Percentiles rank a stretch among this genome's conserved stretches.
phyloP scores from a whole-genome alignment of 495 filamentous ascomycete genomes.

The Neurospora sp. region DNA sequence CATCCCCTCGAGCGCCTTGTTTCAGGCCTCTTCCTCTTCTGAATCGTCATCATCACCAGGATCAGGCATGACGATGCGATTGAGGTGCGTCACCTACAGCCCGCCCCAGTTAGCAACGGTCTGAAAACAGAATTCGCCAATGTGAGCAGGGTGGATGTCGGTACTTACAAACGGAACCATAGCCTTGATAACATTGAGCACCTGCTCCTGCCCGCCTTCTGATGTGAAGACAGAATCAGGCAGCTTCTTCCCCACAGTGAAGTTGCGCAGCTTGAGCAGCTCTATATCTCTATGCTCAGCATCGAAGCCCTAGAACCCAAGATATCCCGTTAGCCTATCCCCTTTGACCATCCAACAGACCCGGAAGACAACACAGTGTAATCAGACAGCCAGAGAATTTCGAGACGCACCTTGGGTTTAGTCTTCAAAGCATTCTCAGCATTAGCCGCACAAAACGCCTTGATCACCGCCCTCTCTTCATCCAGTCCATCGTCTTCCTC shows the following conservation, averaged over 20 bases:
- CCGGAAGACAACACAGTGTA: background rate
- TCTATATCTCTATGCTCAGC: conserved; percentile 43
- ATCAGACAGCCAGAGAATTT: background rate
- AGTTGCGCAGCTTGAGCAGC: conserved; percentile 47
- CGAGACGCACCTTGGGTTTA: conserved; percentile 66
- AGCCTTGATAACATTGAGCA: conserved; percentile 35
- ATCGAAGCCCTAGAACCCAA: conserved; percentile 51
- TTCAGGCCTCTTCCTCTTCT: conserved; percentile 15
- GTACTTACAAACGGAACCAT: conserved; percentile 53
- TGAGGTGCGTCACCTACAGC: conserved; percentile 48
- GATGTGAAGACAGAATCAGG: conserved; percentile 45
- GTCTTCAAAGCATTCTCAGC: conserved; percentile 67
- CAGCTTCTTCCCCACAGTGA: conserved; percentile 55
- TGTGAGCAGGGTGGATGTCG: conserved; percentile 12
- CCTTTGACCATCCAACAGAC: background rate
- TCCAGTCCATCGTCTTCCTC: background rate
- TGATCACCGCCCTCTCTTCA: conserved; percentile 29
- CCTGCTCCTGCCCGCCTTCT: conserved; percentile 25
- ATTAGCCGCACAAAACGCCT: conserved; percentile 60
- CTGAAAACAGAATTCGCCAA: background rate
- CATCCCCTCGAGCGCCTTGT: background rate
- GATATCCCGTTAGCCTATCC: background rate
- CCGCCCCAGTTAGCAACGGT: background rate
- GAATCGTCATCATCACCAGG: conserved; percentile 29
- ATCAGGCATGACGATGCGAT: conserved; percentile 58